Evolutionary conservation across 441 rosid species (phyloP).

Genomic region (Gossypium lobatum): DNA sequence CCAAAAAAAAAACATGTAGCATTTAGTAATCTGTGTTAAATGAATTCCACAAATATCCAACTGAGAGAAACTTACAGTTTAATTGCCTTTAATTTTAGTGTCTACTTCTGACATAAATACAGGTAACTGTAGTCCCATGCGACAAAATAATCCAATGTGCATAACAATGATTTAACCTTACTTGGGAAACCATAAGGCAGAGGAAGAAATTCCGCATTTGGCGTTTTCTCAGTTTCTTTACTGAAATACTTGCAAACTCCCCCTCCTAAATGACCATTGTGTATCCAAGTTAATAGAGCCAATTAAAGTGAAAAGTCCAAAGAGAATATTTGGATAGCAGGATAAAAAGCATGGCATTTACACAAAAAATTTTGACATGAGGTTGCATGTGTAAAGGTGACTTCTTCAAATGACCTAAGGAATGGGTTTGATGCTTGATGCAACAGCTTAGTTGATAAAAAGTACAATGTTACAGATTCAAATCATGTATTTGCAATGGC

Average conservation of each 20-base stretch:
- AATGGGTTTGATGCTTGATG: not conserved
- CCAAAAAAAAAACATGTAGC: too few relatives aligned
- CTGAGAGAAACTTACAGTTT: not conserved
- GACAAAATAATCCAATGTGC: not conserved
- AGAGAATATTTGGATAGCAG: not conserved
- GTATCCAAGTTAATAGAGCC: not conserved
- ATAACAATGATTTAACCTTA: slow-evolving; percentile 27
- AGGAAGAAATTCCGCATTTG: slow-evolving; percentile 91
- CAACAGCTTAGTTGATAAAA: not conserved
- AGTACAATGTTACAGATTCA: not conserved
- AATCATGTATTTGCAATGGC: not conserved
- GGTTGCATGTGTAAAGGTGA: not conserved
- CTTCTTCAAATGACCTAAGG: not conserved
- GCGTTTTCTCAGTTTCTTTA: slow-evolving; percentile 77
- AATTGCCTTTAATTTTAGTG: not conserved
- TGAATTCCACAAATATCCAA: not conserved
- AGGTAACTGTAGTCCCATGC: not conserved
- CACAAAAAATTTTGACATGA: not conserved
- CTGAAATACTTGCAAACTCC: slow-evolving; percentile 67
- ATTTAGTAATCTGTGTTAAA: too few relatives aligned
- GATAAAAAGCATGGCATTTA: not conserved
- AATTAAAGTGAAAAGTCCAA: not conserved
- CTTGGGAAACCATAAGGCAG: slow-evolving; percentile 95
- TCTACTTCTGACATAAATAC: not conserved
- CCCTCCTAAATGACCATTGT: slow-evolving; percentile 55